Percentiles rank a stretch among this genome's conserved stretches.
Evolutionary conservation across 2,329 filamentous ascomycete species (phyloP).

Genomic region (Venturia aucupariae): DNA sequence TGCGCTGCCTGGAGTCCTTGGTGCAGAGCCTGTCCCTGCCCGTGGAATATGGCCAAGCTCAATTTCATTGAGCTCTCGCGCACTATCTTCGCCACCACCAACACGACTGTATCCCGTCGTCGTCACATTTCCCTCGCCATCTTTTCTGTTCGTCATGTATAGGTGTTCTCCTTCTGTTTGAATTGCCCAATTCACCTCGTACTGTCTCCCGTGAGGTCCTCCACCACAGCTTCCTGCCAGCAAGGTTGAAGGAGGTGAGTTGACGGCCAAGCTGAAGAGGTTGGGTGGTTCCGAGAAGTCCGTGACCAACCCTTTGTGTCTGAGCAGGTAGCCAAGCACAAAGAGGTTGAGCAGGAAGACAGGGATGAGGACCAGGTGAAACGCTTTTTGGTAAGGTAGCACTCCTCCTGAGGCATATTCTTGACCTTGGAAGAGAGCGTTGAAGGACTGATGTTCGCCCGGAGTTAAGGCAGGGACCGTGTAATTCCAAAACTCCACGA

Average conservation of each 20-base stretch:
- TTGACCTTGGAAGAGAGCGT: constrained; percentile 53
- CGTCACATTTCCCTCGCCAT: background rate
- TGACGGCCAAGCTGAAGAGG: constrained; percentile 62
- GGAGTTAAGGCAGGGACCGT: constrained; percentile 28
- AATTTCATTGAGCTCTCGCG: constrained; percentile 19
- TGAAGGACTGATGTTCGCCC: constrained; percentile 51
- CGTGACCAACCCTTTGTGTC: constrained; percentile 55
- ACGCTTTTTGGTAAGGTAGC: constrained; percentile 52
- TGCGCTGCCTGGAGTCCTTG: constrained; percentile 6
- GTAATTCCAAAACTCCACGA: constrained; percentile 42
- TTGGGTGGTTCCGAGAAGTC: constrained; percentile 74
- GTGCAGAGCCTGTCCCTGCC: background rate
- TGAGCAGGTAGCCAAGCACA: constrained; percentile 54
- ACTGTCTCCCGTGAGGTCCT: constrained; percentile 43
- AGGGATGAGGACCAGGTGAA: constrained; percentile 55
- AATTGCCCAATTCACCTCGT: constrained; percentile 36
- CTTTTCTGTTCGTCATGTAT: constrained; percentile 31
- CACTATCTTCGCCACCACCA: constrained; percentile 19
- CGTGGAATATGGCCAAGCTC: constrained; percentile 14
- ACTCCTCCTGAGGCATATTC: constrained; percentile 62
- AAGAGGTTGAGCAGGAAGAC: constrained; percentile 60
- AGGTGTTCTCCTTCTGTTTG: constrained; percentile 43
- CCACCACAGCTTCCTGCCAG: constrained; percentile 49
- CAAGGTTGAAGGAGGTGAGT: constrained; percentile 45
- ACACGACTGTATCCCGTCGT: constrained; percentile 11